A percentile compares a stretch with the other conserved stretches of the same genome.
Evolutionary conservation across 495 filamentous ascomycete species (phyloP).

Genomic region (Entonaema liquescens): DNA sequence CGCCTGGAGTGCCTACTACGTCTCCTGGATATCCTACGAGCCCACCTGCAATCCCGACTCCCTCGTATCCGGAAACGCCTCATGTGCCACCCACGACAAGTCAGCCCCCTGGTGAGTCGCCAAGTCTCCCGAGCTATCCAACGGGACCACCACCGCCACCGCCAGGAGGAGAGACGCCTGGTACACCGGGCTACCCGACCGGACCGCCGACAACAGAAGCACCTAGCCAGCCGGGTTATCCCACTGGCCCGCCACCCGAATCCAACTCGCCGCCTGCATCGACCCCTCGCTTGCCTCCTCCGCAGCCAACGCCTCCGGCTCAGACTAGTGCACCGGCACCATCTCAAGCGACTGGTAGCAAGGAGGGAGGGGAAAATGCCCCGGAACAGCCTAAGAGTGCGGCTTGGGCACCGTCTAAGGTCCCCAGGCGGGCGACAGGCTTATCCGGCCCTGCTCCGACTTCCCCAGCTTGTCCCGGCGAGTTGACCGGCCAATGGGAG

Average conservation of each 20-base stretch:
- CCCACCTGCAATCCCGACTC: background rate
- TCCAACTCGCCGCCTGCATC: background rate
- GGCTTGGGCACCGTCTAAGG: conserved; percentile 2
- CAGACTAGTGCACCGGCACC: background rate
- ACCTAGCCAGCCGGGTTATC: conserved; percentile 9
- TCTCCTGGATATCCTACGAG: conserved; percentile 2
- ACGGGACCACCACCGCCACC: conserved; percentile 3
- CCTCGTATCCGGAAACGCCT: background rate
- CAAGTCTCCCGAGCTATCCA: conserved; percentile 10
- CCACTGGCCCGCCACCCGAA: conserved; percentile 1
- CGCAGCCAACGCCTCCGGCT: background rate
- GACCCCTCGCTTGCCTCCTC: background rate
- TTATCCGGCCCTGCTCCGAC: conserved; percentile 5
- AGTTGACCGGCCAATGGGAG: conserved; percentile 62
- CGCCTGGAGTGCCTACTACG: no score
- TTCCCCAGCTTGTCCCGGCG: conserved; percentile 58
- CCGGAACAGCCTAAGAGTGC: background rate
- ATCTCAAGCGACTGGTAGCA: background rate
- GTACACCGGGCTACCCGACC: conserved; percentile 2
- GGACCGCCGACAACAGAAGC: conserved; percentile 13
- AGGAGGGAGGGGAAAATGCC: background rate
- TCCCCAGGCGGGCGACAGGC: background rate
- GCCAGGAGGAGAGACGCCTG: background rate
- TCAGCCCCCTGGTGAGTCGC: background rate
- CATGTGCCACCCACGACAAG: background rate